Base-by-base conservation (phyloP, 768 basidiomycete genomes). In the Tulasnella sp. region DNA sequence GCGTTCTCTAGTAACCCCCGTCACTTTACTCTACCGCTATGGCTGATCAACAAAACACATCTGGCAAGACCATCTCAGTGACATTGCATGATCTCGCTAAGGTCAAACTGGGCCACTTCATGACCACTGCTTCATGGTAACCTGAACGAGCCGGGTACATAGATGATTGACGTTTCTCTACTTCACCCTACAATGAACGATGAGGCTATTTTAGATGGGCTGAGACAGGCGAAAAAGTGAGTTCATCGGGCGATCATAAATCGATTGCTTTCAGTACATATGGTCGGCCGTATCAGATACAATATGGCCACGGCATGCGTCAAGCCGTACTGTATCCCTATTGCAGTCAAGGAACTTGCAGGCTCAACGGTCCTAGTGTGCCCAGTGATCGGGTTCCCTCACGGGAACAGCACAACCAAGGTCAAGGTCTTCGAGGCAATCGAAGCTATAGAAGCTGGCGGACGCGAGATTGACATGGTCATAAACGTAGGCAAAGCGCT, bases 401-500 rank as follows among this genome's bases (percentile, higher is more conserved):
- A 60, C 17, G 64, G 64, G 30, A 64, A 64, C 34, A 58, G 54
- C 11, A 65, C 64, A 3, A 65, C 64, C 21, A 49, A 15, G 17
- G 51, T 53, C 32, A 65, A 65, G 50, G 64, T 64, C 9, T 56
- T 48, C 23, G 64, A 65, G 54, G 64, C 64, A 15, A 44, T 26
- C 5, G 56, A 60, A 44, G 63, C 63, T 7, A 60, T 61, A 3
- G 50, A 60, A 23, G 59, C 49, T 8, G 64, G 62, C 15, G 59
- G 60, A 23, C 34, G 50, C 26, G 65, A 65, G 56, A 62, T 65
- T 23, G 65, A 65, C 52, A 63, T 64, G 61, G 65, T 65, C 3
- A 64, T 65, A 47, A 65, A 65, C 45, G 45, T 64, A 13, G 65
- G 65, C 10, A 65, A 65, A 49, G 65, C 64, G 43, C 49, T 64